Base-by-base conservation (phyloP, 495 filamentous ascomycete genomes). In the Hypoxylon rickii region DNA sequence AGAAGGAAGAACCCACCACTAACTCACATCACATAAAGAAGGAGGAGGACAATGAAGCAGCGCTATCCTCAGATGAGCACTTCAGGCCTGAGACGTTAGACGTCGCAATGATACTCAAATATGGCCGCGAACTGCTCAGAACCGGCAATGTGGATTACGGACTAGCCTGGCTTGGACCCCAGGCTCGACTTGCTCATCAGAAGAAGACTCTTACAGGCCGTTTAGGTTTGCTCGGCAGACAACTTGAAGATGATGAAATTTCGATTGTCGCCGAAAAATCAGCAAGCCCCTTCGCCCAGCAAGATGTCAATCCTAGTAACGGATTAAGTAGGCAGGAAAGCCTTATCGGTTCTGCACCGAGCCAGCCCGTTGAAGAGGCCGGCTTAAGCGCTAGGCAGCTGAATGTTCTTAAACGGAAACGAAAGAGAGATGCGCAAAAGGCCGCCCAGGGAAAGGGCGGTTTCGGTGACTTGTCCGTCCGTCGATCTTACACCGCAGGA, bases 351-450 rank as follows among this genome's bases (percentile, higher is more conserved):
- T 42, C 60, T 18, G 60, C 55, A 38, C 61, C 71, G 19, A 56
- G 61, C 38, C 73, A 73, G 37, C 58, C 76, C 60, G 73, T 63
- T 47, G 90, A 91, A 44, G 89, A 94, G 44, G 69, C 81, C 0
- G 86, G 83, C 2, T 75, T 97, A 12, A 97, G 92, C 74, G 89
- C 91, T 51, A 85, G 94, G 11, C 94, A 97, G 67, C 79, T 96
- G 20, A 98, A 97, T 64, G 89, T 90, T 47, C 77, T 98, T 7
- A 98, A 98, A 70, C 84, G 94, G 12, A 96, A 95, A 66, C 85
- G 89, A 22, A 96, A 93, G 66, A 77, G 83, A 46, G 87, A 88
- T 63, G 90, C 90, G 7, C 92, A 90, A 67, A 85, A 89, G 65
- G 87, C 89, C 29, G 87, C 87, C 11, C 75, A 76, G 42, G 76